Conservation (phyloP, 257 asterid genomes). For the Solanum neorickii region DNA sequence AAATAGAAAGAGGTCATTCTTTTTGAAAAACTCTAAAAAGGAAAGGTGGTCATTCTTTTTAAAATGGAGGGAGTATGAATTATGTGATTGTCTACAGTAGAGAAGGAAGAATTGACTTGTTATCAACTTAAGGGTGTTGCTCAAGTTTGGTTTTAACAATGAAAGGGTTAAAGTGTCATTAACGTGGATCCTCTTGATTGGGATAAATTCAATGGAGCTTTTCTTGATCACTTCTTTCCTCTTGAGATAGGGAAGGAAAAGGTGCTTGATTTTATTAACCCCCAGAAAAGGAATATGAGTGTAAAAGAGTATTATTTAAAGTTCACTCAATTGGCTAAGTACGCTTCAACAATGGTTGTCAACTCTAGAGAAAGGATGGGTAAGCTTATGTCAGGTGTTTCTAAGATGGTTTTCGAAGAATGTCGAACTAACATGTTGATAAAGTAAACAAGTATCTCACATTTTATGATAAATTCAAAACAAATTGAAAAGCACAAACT, state of each 20-base stretch:
- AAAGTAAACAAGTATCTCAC: background rate
- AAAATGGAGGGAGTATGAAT: background rate
- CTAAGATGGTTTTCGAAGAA: background rate
- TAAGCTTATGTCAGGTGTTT: background rate
- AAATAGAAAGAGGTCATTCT: too few relatives aligned
- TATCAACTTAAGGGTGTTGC: background rate
- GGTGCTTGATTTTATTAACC: background rate
- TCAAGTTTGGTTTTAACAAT: background rate
- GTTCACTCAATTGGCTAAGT: background rate
- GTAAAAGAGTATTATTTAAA: background rate
- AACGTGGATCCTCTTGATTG: background rate
- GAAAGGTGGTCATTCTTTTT: too few relatives aligned
- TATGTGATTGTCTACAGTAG: background rate
- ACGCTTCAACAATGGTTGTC: background rate
- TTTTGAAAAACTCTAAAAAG: too few relatives aligned
- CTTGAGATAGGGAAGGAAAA: background rate
- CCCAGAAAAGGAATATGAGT: background rate
- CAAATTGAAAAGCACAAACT: background rate
- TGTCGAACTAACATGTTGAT: background rate
- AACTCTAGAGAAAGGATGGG: background rate
- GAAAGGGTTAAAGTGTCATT: background rate
- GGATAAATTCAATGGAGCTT: background rate
- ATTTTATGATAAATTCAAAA: too few relatives aligned
- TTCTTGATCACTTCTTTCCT: background rate
- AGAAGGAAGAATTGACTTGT: background rate